Percentiles rank a stretch among this genome's conserved stretches.
These are phyloP conservation scores for Actinomucor elegans DNA, from an alignment of 371 early-diverging fungal species.

Conservation along the genomic window DNA sequence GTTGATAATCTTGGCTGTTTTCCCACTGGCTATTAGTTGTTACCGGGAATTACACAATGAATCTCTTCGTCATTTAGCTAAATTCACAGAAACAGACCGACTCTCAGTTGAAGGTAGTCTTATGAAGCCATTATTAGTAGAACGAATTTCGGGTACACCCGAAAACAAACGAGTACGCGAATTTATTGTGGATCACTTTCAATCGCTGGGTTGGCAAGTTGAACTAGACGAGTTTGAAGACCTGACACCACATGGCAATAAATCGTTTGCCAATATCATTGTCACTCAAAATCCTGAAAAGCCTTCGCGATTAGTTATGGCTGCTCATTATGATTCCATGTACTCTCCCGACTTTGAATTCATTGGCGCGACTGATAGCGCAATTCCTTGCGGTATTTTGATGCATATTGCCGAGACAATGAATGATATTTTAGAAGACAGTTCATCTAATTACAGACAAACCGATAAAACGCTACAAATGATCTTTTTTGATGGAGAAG, in stretches of 20 bases:
- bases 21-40: constrained; percentile 2
- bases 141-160: constrained; percentile 77
- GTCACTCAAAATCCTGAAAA: constrained; percentile 82
- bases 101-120: constrained; percentile 48
- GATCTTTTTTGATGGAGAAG: constrained; percentile 97
- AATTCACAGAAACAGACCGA: constrained; percentile 14
- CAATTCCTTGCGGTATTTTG: constrained; percentile 86
- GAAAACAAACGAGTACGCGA: constrained; percentile 68
- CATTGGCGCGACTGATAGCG: constrained; percentile 84
- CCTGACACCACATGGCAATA: constrained; percentile 74
- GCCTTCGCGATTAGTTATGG: constrained; percentile 72
- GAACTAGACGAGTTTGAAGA: constrained; percentile 79
- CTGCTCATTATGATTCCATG: constrained; percentile 94
- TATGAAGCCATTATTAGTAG: constrained; percentile 66
- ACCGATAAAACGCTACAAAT: constrained; percentile 75
- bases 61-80: constrained; percentile 16
- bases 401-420: constrained; percentile 74
- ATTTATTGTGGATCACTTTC: constrained; percentile 66
- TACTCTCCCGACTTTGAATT: constrained; percentile 64
- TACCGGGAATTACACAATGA: constrained; percentile 16
- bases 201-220: constrained; percentile 70
- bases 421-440: constrained; percentile 11
- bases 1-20: background rate
- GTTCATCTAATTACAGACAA: constrained; percentile 6
- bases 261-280: constrained; percentile 82